phyloP scores from a whole-genome alignment of 768 basidiomycete genomes.

The Suillus variegatus region DNA sequence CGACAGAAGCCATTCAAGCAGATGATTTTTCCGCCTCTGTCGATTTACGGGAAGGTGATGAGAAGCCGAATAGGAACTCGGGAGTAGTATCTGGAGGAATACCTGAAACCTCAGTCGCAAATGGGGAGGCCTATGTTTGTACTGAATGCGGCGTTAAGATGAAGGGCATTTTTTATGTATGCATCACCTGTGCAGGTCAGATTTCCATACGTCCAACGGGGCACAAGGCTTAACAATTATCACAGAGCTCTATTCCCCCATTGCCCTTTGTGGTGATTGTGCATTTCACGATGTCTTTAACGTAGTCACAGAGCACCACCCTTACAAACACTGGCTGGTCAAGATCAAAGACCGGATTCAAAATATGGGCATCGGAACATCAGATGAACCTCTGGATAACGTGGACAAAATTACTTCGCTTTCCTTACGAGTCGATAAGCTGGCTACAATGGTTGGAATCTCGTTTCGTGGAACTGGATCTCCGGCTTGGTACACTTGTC shows the following conservation, averaged over 20 bases:
- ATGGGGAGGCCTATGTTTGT: not conserved
- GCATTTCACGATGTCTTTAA: not conserved
- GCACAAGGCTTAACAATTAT: not conserved
- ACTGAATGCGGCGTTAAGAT: not conserved
- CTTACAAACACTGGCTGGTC: not conserved
- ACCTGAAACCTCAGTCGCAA: not conserved
- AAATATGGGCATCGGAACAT: not conserved
- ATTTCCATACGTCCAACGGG: not conserved
- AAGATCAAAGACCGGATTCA: not conserved
- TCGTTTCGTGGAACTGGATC: not conserved
- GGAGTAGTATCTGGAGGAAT: not conserved
- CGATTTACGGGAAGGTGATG: not conserved
- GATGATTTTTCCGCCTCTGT: not conserved
- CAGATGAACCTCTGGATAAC: not conserved
- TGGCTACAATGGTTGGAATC: not conserved
- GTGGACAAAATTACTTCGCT: not conserved
- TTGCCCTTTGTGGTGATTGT: not conserved
- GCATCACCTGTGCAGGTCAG: not conserved
- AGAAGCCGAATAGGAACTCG: not conserved
- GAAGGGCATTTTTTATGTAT: not conserved
- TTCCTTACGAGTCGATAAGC: not conserved
- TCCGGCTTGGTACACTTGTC: not conserved
- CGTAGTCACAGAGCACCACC: not conserved
- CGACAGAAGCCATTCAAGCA: not conserved
- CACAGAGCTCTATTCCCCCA: not conserved